A percentile compares a stretch with the other conserved stretches of the same genome.
phyloP scores from a whole-genome alignment of 2,329 filamentous ascomycete genomes.

The Hymenoscyphus albidus region DNA sequence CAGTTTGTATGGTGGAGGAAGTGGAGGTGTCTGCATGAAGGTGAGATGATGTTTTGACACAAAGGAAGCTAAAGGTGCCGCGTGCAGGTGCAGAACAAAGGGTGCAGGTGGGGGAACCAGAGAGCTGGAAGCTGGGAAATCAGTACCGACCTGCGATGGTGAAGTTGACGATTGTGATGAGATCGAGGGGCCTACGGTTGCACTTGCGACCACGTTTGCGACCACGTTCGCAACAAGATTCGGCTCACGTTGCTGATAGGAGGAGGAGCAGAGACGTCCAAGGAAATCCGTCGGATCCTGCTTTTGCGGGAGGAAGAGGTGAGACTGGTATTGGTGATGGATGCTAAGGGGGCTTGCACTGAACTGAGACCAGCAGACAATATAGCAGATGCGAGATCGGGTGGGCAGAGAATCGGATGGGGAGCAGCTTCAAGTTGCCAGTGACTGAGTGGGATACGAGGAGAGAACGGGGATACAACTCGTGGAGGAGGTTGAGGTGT shows the following conservation, averaged over 20 bases:
- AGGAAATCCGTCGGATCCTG: background rate
- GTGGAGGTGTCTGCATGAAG: slow-evolving; percentile 27
- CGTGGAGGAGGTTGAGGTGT: background rate
- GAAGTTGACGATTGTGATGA: background rate
- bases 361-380: slow-evolving; percentile 4
- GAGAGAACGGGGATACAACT: background rate
- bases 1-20: slow-evolving; percentile 8
- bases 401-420: background rate
- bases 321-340: background rate
- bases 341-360: background rate
- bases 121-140: background rate
- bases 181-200: background rate
- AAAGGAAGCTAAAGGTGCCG: slow-evolving; percentile 29
- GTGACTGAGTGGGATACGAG: background rate
- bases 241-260: background rate
- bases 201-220: no score
- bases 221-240: background rate
- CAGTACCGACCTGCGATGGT: background rate
- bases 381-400: background rate
- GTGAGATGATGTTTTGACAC: slow-evolving; percentile 29
- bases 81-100: slow-evolving; percentile 1
- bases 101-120: slow-evolving; percentile 12
- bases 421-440: background rate
- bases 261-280: background rate
- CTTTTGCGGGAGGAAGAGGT: background rate